A percentile compares a stretch with the other conserved stretches of the same genome.
These are phyloP conservation scores for Monosporascus sp. DNA, from an alignment of 2,329 filamentous ascomycete genomes.

Conservation along the genomic window DNA sequence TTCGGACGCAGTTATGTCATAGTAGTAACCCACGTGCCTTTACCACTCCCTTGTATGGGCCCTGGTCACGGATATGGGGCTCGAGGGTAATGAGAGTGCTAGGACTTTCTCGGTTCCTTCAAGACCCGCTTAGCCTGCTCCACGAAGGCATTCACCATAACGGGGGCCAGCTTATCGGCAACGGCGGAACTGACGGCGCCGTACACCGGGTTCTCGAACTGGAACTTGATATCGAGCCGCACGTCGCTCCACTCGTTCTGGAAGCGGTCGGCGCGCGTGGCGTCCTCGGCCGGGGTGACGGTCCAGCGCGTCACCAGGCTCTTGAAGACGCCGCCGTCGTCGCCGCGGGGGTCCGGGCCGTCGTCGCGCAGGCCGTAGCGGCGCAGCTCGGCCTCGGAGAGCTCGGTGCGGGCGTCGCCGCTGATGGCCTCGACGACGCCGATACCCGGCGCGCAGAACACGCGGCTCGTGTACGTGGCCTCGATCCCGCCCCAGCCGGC, in stretches of 20 bases:
- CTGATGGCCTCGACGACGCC: constrained; percentile 72
- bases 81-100: too few relatives aligned
- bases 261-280: constrained; percentile 22
- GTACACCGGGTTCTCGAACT: constrained; percentile 87
- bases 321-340: constrained; percentile 52
- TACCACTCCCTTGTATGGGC: too few relatives aligned
- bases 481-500: constrained; percentile 81
- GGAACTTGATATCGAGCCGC: constrained; percentile 69
- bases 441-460: constrained; percentile 68
- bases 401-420: constrained; percentile 48
- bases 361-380: constrained; percentile 18
- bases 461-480: constrained; percentile 75
- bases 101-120: constrained; percentile 15
- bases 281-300: constrained; percentile 44
- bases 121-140: constrained; percentile 62
- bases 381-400: constrained; percentile 30
- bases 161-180: constrained; percentile 75
- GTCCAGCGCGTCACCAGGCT: constrained; percentile 68
- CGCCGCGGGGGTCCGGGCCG: constrained; percentile 3
- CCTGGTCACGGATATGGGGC: too few relatives aligned
- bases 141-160: constrained; percentile 95
- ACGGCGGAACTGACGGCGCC: constrained; percentile 74
- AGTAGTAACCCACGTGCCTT: too few relatives aligned
- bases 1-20: too few relatives aligned
- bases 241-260: constrained; percentile 61